Conservation (phyloP, 2,329 filamentous ascomycete species). For the Pseudopithomyces maydicus region DNA sequence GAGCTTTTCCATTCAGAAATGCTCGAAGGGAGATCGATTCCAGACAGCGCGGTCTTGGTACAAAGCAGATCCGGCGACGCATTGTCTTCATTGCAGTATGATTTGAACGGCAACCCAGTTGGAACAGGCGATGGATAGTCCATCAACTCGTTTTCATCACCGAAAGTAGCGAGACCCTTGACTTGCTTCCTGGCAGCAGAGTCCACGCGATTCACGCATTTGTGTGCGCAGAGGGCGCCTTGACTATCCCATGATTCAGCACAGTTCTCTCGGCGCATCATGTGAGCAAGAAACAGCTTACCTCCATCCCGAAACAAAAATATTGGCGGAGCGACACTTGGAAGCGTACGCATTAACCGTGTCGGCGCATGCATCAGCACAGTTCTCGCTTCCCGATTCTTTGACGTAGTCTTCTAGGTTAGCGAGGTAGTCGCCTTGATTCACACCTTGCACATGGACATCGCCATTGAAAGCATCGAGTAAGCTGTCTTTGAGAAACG, state of each 20-base stretch:
- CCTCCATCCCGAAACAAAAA: conserved; percentile 16
- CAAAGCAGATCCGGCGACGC: conserved; percentile 13
- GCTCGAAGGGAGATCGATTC: conserved; percentile 8
- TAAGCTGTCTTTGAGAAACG: conserved; percentile 5
- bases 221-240: conserved; percentile 17
- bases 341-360: conserved; percentile 10
- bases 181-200: not conserved
- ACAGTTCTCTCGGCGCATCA: not conserved
- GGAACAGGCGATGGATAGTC: conserved; percentile 6
- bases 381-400: conserved; percentile 12
- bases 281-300: not conserved
- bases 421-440: conserved; percentile 11
- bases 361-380: conserved; percentile 6
- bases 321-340: conserved; percentile 8
- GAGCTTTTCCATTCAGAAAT: conserved; percentile 8
- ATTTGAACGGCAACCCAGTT: not conserved
- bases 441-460: conserved; percentile 11
- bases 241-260: conserved; percentile 5
- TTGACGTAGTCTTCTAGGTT: conserved; percentile 10
- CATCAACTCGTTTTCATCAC: conserved; percentile 14
- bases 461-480: conserved; percentile 3
- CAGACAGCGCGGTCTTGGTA: conserved; percentile 12
- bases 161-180: conserved; percentile 14
- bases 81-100: conserved; percentile 13
- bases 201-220: conserved; percentile 10